Base-by-base conservation (phyloP, 2,329 filamentous ascomycete species). In the Aureobasidium namibiae region DNA sequence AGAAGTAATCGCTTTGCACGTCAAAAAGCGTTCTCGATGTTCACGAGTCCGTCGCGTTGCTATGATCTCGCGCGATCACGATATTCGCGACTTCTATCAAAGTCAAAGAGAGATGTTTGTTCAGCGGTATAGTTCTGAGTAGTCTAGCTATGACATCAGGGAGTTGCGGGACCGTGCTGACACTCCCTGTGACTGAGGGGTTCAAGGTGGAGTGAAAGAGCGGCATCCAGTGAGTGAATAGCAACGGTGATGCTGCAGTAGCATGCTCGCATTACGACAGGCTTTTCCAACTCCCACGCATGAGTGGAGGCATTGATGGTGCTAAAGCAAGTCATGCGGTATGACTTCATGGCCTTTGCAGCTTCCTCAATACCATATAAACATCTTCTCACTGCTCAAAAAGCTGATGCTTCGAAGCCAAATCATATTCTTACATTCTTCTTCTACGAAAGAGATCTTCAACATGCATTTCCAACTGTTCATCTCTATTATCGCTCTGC, bases 221-320 rank as follows among this genome's bases (percentile, higher is more conserved):
- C 21, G 14, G 29, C n/a, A 50, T 36, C 46, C 49, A 24, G 34
- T 29, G 38, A 33, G 24, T 21, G 33, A 38, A 38, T 16, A 33
- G 21, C 33, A 53, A 41, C 49, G 49, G 49, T n/a, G 14, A 38
- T 53, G 49, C 49, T 53, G 49, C 49, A 34, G 36, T 53, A 53
- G 49, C 24, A 50, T 52, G 14, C 24, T 29, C 9, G 31, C 49
- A 31, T 23, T 31, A 21, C 24, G 4, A 14, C 49, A 53, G 11
- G 36, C 34, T 38, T 24, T n/a, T n/a, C n/a, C n/a, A n/a, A n/a
- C n/a, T n/a, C 16, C 24, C 29, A 21, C 24, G 13, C 34, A 52
- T 38, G 48, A 39, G 14, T 18, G 14, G 49, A 29, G 11, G n/a
- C 7, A 53, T 34, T 11, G 26, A 5, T 52, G n/a, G 10, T 41